Percentiles rank a stretch among this genome's conserved stretches.
Conservation (phyloP, 352 stramenopile species). For the Phytophthora hibernalis region DNA sequence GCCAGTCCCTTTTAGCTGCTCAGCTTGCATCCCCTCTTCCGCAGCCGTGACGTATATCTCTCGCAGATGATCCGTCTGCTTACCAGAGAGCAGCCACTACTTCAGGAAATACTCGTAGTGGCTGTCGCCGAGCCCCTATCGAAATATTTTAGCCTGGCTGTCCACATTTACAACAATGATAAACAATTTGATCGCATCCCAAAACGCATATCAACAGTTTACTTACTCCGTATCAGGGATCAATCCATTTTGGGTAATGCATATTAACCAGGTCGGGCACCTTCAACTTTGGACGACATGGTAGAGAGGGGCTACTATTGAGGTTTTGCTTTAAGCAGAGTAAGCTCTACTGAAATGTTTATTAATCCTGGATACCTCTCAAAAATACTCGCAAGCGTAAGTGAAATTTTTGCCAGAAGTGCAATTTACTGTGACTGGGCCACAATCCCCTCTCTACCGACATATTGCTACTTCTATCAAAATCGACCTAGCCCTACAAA, state of each 20-base stretch:
- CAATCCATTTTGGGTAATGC: constrained; percentile 48
- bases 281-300: constrained; percentile 20
- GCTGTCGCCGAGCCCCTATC: constrained; percentile 69
- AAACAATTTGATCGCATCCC: neutral
- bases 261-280: constrained; percentile 36
- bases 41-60: constrained; percentile 63
- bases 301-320: too few relatives aligned
- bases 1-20: too few relatives aligned
- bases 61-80: constrained; percentile 52
- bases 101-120: constrained; percentile 87
- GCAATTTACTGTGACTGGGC: too few relatives aligned
- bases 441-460: neutral
- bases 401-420: too few relatives aligned
- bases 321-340: too few relatives aligned
- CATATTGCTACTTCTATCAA: neutral
- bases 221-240: constrained; percentile 49
- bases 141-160: constrained; percentile 39
- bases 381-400: too few relatives aligned
- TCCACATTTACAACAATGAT: neutral
- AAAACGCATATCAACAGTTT: neutral
- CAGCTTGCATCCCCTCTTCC: constrained; percentile 47
- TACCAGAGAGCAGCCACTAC: constrained; percentile 70
- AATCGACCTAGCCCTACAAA: neutral
- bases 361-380: too few relatives aligned
- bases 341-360: too few relatives aligned